Evolutionary conservation across 257 asterid genomes (phyloP).

Genomic region (Pogostemon cablin): DNA sequence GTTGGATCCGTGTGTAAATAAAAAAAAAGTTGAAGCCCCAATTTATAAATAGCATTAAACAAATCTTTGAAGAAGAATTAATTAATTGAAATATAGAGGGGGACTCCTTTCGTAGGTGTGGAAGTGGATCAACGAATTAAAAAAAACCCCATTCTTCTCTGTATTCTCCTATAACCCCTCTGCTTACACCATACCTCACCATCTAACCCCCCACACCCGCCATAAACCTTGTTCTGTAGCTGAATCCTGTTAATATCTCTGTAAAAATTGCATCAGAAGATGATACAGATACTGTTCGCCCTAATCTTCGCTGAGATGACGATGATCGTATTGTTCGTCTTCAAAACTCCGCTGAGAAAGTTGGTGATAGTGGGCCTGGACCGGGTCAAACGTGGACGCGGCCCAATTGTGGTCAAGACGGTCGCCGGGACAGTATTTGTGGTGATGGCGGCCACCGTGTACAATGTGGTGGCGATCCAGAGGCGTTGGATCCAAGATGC

Average conservation of each 20-base stretch:
- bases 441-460: constrained; percentile 65
- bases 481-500: constrained; percentile 70
- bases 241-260: constrained; percentile 15
- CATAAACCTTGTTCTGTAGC: constrained; percentile 15
- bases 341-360: constrained; percentile 87
- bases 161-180: constrained; percentile 22
- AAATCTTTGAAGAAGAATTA: not conserved
- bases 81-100: constrained; percentile 28
- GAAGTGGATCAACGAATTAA: constrained; percentile 22
- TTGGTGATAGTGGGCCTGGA: constrained; percentile 77
- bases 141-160: constrained; percentile 21
- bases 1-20: constrained; percentile 34
- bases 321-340: constrained; percentile 73
- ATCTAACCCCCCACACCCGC: not conserved
- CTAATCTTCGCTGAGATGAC: constrained; percentile 70
- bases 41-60: not conserved
- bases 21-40: constrained; percentile 26
- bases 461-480: constrained; percentile 61
- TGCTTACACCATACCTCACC: not conserved
- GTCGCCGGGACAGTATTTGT: constrained; percentile 58
- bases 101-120: not conserved
- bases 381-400: constrained; percentile 82
- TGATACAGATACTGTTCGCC: constrained; percentile 67
- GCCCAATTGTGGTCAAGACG: constrained; percentile 71
- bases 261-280: constrained; percentile 28